phyloP scores from a whole-genome alignment of 1,284 basidiomycete species.

The Ganoderma sinense region DNA sequence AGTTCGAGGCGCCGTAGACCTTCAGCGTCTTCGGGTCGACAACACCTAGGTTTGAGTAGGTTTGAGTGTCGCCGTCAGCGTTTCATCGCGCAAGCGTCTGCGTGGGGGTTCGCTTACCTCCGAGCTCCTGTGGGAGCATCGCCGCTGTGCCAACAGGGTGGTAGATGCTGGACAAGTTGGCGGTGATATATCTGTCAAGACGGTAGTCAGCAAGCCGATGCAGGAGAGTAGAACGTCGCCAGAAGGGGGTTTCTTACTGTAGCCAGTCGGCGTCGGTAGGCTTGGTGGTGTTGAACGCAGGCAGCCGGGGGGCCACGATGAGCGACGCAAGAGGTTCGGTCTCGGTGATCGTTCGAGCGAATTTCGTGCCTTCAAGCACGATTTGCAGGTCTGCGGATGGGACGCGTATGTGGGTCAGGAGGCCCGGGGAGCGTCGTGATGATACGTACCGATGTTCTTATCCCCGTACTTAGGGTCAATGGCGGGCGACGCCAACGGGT shows the following conservation, averaged over 20 bases:
- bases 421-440: background rate
- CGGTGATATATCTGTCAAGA: conserved; percentile 1
- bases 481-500: conserved; percentile 9
- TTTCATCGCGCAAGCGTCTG: background rate
- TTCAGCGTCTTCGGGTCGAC: conserved; percentile 59
- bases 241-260: background rate
- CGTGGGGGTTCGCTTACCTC: conserved; percentile 4
- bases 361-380: conserved; percentile 15
- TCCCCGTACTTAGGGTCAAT: conserved; percentile 14
- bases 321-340: conserved; percentile 11
- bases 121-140: conserved; percentile 16
- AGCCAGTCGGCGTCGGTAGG: conserved; percentile 18
- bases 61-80: background rate
- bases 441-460: conserved; percentile 17
- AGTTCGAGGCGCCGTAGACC: conserved; percentile 66
- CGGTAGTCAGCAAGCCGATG: background rate
- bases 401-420: background rate
- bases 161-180: conserved; percentile 8
- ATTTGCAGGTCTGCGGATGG: conserved; percentile 9
- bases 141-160: conserved; percentile 19
- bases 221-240: background rate
- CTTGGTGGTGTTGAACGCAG: background rate
- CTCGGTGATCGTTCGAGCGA: conserved; percentile 11
- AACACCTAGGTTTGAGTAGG: conserved; percentile 54
- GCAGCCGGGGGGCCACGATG: conserved; percentile 10